Base-by-base conservation (phyloP, 2,329 filamentous ascomycete genomes). In the Trichocomaceae sp. region DNA sequence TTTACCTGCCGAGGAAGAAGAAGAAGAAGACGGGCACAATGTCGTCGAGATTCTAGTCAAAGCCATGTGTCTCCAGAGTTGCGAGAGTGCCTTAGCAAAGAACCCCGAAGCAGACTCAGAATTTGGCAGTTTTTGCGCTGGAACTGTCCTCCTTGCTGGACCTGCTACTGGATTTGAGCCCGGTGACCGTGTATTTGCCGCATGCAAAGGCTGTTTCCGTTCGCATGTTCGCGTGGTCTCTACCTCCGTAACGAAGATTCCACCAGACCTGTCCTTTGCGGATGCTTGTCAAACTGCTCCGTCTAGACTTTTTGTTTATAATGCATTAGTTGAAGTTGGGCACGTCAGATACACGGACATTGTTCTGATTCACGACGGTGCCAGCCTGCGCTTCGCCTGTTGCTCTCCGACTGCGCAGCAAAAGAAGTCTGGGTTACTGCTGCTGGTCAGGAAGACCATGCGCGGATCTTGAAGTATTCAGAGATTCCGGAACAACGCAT, bases 41-140 rank as follows among this genome's bases (percentile, higher is more conserved):
- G n/a, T n/a, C n/a, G n/a, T n/a, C n/a, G n/a, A n/a, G n/a, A n/a
- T n/a, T n/a, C n/a, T n/a, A n/a, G n/a, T n/a, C n/a, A n/a, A n/a
- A n/a, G n/a, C n/a, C n/a, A n/a, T n/a, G n/a, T n/a, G n/a, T n/a
- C n/a, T n/a, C n/a, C n/a, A n/a, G n/a, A n/a, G n/a, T n/a, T n/a
- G n/a, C n/a, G n/a, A n/a, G n/a, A n/a, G n/a, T n/a, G n/a, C n/a
- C n/a, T n/a, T n/a, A 26, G 23, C 23, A 26, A 26, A 26, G 23
- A 26, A 26, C 23, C 23, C 23, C 23, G 23, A 26, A 26, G 4
- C 23, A 26, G 23, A 26, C 23, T 26, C 23, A 26, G 23, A 26
- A 26, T 26, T 26, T 26, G 23, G 23, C 23, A 26, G 23, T 26
- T 26, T n/a, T 26, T 5, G 61, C 15, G 59, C 13, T 45, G 45